phyloP scores from a whole-genome alignment of 306 rosid species.

The Crataegus laevigata region DNA sequence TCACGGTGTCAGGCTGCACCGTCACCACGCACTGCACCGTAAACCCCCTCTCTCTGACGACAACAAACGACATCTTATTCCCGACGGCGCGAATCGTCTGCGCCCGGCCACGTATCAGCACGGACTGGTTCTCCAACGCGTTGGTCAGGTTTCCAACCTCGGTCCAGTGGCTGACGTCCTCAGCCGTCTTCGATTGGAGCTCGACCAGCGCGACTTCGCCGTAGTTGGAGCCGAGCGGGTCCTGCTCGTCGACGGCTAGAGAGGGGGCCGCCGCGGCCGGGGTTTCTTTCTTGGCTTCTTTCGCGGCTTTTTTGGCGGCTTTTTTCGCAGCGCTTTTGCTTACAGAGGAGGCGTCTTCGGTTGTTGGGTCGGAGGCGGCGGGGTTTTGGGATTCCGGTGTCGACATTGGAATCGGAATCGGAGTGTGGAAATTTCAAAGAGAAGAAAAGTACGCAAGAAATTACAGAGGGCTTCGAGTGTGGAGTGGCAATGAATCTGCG shows the following conservation, averaged over 20 bases:
- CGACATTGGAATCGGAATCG: background rate
- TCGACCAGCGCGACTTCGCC: constrained; percentile 62
- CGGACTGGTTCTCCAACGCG: constrained; percentile 31
- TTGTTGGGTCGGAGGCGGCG: background rate
- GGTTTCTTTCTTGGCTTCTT: constrained; percentile 60
- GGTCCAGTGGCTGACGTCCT: constrained; percentile 42
- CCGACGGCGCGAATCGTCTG: constrained; percentile 82
- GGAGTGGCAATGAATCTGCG: background rate
- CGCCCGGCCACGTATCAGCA: constrained; percentile 59
- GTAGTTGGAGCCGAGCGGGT: constrained; percentile 58
- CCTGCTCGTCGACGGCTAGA: constrained; percentile 46
- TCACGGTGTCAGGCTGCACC: constrained; percentile 51
- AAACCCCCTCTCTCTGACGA: constrained; percentile 61
- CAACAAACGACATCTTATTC: constrained; percentile 84
- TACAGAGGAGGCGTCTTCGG: constrained; percentile 28
- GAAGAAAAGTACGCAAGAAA: background rate
- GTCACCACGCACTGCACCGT: constrained; percentile 81
- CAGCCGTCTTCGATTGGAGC: constrained; percentile 51
- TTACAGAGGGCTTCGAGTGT: too few relatives aligned
- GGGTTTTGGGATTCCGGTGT: background rate
- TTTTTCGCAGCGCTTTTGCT: constrained; percentile 87
- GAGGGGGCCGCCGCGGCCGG: constrained; percentile 25
- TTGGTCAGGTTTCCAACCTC: constrained; percentile 32
- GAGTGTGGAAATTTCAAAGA: background rate
- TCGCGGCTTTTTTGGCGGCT: constrained; percentile 62